These are phyloP conservation scores for Trifolium fragiferum DNA, from an alignment of 306 rosid genomes.

Conservation along the genomic window DNA sequence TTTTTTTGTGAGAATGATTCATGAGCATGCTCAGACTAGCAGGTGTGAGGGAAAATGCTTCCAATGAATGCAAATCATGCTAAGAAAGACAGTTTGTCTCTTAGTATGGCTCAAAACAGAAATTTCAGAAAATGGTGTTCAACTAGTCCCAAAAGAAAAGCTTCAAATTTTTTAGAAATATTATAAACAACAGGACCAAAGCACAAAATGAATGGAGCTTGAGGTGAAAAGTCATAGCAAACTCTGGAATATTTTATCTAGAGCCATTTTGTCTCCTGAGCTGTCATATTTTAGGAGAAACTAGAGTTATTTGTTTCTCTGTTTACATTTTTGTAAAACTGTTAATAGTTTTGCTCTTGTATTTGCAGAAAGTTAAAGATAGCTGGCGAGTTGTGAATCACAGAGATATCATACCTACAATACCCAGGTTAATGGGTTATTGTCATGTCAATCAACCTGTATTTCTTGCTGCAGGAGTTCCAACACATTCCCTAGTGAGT, in stretches of 20 bases:
- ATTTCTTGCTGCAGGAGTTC: slow-evolving; percentile 80
- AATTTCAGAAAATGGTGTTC: not conserved
- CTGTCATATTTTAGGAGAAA: slow-evolving; percentile 9
- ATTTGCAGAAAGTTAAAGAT: slow-evolving; percentile 89
- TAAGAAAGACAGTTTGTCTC: not conserved
- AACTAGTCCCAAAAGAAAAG: not conserved
- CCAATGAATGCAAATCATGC: not conserved
- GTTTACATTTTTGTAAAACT: slow-evolving; percentile 42
- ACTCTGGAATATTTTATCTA: slow-evolving; percentile 6
- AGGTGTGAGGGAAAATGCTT: not conserved
- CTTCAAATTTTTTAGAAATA: not conserved
- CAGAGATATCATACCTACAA: slow-evolving; percentile 95
- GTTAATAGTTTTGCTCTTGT: slow-evolving; percentile 26
- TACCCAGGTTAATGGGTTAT: slow-evolving; percentile 97
- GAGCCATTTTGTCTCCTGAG: slow-evolving; percentile 14
- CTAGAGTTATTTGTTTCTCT: slow-evolving; percentile 10
- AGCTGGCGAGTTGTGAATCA: slow-evolving; percentile 99
- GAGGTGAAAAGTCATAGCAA: not conserved
- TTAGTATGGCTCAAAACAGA: slow-evolving; percentile 4
- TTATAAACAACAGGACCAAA: slow-evolving; percentile 10
- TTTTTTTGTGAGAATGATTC: not conserved
- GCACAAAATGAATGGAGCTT: slow-evolving; percentile 4
- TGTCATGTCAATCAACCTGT: slow-evolving; percentile 95
- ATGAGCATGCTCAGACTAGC: not conserved
- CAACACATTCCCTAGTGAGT: slow-evolving; percentile 71